Evolutionary conservation across 2,329 filamentous ascomycete species (phyloP), one percentile per base, ranked within the genome.

Genomic region (Pyrenophora graminea): DNA sequence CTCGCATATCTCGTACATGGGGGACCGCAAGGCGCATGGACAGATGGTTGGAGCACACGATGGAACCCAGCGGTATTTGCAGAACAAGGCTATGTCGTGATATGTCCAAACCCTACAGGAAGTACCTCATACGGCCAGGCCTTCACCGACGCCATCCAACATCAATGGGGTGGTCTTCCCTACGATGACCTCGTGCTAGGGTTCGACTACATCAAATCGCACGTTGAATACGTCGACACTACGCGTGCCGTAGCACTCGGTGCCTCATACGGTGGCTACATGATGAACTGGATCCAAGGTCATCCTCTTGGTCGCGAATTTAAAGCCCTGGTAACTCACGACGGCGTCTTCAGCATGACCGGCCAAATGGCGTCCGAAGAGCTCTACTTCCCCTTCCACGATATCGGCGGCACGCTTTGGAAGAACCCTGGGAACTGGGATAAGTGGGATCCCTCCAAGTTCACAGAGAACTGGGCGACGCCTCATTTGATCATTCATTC

Each of bases 401-500:
- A 76, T 33, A 58, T 75, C 19, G 60, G 61, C 6, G 72, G 71
- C 41, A 58, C 51, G 12, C 64, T 68, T 12, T 75, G 73, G 73
- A 55, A 66, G 7, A 67, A 72, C n/a, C 61, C 64, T 13, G 74
- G 79, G 40, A 73, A 73, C 7, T 86, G 83, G 81, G 73, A 75
- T 21, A 69, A 78, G 41, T 86, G 82, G 80, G 83, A 86, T 63
- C 84, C 84, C 0, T 78, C 77, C 15, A 73, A 74, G 3, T 79
- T 81, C 61, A 78, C 81, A 0, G 73, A 80, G 31, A 81, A 93
- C 61, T 97, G 92, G 92, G 78, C 82, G 1, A 97, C 92, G 1
- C 94, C 94, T 0, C 87, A 94, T 74, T 79, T 99, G 55, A 86
- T 95, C 54, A 91, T 97, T 47, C 93, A 97, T 74, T 93, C 86